phyloP scores from a whole-genome alignment of 2,329 filamentous ascomycete genomes.

The Neofusicoccum parvum region DNA sequence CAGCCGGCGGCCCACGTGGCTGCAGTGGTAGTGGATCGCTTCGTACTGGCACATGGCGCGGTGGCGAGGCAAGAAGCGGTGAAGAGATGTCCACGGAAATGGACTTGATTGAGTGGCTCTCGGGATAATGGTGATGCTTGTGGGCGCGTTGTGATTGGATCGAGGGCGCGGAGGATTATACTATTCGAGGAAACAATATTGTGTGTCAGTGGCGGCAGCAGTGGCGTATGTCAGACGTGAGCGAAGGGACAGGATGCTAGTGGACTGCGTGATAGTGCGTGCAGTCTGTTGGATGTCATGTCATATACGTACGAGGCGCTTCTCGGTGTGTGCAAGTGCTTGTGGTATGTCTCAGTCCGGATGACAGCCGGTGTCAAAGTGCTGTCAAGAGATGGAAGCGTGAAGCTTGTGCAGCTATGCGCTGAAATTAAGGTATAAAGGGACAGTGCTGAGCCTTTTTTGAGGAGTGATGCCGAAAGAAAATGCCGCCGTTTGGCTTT shows the following conservation, averaged over 20 bases:
- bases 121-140: not conserved
- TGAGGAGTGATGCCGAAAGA: not conserved
- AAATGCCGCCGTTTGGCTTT: not conserved
- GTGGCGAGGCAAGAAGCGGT: not conserved
- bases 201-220: conserved; percentile 10
- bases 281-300: not conserved
- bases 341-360: conserved; percentile 3
- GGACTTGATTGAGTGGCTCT: not conserved
- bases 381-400: not conserved
- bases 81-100: not conserved
- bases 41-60: conserved; percentile 67
- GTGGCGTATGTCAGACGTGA: conserved; percentile 15
- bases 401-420: not conserved
- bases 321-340: conserved; percentile 7
- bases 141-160: not conserved
- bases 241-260: not conserved
- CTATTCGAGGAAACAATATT: not conserved
- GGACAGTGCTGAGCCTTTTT: not conserved
- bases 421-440: not conserved
- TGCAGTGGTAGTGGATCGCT: conserved; percentile 67
- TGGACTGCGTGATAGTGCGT: not conserved
- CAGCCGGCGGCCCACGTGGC: conserved; percentile 61
- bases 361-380: not conserved
- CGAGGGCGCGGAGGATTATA: not conserved
- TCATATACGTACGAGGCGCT: conserved; percentile 8